Conservation (phyloP, 345 rosid species). For the Bruguiera sexangula region DNA sequence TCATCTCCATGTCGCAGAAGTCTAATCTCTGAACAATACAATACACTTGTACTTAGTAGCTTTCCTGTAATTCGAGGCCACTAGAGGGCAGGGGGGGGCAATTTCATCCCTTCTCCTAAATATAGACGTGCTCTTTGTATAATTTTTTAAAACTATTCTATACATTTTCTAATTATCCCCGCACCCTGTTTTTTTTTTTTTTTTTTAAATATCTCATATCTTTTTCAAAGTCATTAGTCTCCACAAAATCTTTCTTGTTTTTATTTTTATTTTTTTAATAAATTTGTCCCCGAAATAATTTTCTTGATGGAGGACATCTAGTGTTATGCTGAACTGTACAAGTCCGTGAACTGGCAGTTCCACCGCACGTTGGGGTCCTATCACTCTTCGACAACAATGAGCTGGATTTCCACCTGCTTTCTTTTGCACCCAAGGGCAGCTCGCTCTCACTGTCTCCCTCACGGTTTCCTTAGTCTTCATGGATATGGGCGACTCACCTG, state of each 20-base stretch:
- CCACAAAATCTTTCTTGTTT: too few relatives aligned
- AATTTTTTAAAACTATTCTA: too few relatives aligned
- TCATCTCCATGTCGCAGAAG: background rate
- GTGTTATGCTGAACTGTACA: background rate
- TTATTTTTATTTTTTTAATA: too few relatives aligned
- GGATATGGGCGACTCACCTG: slow-evolving; percentile 1
- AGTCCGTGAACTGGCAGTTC: slow-evolving; percentile 44
- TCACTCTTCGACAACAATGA: slow-evolving; percentile 29
- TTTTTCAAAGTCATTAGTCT: too few relatives aligned
- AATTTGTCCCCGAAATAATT: too few relatives aligned
- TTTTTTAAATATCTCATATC: too few relatives aligned
- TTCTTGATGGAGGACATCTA: too few relatives aligned
- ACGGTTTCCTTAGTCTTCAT: background rate
- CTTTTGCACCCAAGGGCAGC: background rate
- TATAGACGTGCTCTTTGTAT: background rate
- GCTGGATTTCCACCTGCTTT: slow-evolving; percentile 39
- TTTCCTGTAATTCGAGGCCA: background rate
- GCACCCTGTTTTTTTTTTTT: too few relatives aligned
- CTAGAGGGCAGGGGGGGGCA: background rate
- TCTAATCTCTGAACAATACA: background rate
- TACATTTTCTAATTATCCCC: too few relatives aligned
- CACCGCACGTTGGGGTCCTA: slow-evolving; percentile 43
- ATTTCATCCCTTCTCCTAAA: too few relatives aligned
- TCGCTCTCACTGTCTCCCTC: background rate
- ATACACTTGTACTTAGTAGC: background rate